Conservation (phyloP, 192 early-diverging fungal species). For the Coemansia asiatica region DNA sequence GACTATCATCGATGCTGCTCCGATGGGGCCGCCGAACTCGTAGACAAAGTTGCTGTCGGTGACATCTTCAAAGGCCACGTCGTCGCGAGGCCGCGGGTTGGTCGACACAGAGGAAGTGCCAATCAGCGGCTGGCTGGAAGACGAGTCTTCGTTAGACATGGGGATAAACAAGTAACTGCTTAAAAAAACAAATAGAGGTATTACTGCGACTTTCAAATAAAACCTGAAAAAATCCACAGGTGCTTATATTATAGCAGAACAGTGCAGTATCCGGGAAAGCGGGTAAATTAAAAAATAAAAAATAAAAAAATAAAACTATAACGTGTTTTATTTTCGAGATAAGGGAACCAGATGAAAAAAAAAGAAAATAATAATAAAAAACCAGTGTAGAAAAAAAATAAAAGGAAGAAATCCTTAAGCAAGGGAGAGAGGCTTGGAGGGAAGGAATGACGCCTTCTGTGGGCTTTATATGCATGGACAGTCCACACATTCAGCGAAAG, state of each 20-base stretch:
- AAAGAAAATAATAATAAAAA: conserved; percentile 3
- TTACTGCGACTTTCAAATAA: neutral
- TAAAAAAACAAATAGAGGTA: neutral
- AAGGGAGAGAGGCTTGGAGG: too few relatives aligned
- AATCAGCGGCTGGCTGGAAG: conserved; percentile 8
- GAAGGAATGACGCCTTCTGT: neutral
- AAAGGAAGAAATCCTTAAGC: neutral
- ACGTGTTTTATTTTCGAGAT: neutral
- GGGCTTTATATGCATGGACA: neutral
- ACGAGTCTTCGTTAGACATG: conserved; percentile 3
- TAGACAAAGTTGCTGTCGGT: conserved; percentile 65
- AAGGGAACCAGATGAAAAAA: neutral
- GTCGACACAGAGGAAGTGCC: conserved; percentile 8
- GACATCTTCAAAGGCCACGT: conserved; percentile 56
- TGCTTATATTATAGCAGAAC: too few relatives aligned
- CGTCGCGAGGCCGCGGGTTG: conserved; percentile 41
- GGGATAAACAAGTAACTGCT: neutral
- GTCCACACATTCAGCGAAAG: neutral
- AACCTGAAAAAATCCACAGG: neutral
- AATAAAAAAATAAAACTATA: neutral
- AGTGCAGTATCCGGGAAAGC: conserved; percentile 10
- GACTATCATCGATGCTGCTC: conserved; percentile 69
- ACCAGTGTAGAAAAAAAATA: neutral
- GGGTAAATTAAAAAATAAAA: conserved; percentile 8
- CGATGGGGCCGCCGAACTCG: conserved; percentile 73